Base-by-base conservation (phyloP, 345 rosid species). In the Erodium maritimum region DNA sequence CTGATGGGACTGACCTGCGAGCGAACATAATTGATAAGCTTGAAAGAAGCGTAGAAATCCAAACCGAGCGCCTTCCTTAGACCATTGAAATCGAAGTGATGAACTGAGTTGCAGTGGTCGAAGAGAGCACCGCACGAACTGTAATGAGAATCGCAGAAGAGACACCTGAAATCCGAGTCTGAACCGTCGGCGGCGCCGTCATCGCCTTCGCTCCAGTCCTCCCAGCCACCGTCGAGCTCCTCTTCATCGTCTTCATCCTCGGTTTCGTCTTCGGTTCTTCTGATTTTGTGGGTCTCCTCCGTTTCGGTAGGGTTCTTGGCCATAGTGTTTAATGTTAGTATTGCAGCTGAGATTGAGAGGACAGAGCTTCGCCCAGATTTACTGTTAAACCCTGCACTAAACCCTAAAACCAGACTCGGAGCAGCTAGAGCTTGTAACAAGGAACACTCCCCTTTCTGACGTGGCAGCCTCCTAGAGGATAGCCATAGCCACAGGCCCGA, bases 21-120 rank as follows among this genome's bases (percentile, higher is more conserved):
- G 34, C 97, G 82, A 50, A 85, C 75, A 65, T 81, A 89, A 75
- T 88, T 91, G 74, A 91, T 77, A 71, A 91, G 91, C 85, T 84
- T 91, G 59, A 91, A 77, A 0, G 81, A 81, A 57, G 73, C 68
- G 55, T 91, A 91, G 66, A 88, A 86, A 75, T 86, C 82, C 83
- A 91, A 75, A 23, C 71, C 64, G 69, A 83, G 21, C 2, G 68
- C 73, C 37, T 75, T 79, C 73, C 71, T 75, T 42, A 82, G 22
- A 19, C 75, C 65, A 55, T 70, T 73, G 54, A 87, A 87, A 70
- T 85, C 85, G 53, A 88, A 88, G 62, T 34, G 68, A 58, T 91
- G 97, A 50, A 48, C 55, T 14, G 57, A 57, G 25, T 34, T 65
- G 66, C 91, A 91, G 59, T 88, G 97, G 2, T 80, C 83, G 62